These are phyloP conservation scores for Penicillium manginii DNA, from an alignment of 495 filamentous ascomycete genomes.

Conservation along the genomic window DNA sequence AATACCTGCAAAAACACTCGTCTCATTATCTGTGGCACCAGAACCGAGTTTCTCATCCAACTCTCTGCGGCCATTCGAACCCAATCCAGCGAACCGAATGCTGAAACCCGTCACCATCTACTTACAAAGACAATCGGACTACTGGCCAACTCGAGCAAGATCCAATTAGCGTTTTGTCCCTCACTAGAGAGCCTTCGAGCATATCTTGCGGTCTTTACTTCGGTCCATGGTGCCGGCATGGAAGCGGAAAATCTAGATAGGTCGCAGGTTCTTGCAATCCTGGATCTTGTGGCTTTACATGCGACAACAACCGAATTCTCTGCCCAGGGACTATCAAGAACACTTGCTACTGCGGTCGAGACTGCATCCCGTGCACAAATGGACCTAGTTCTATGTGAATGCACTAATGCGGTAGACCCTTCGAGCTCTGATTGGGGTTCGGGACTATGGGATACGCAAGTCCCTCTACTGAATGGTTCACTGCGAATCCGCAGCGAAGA, in stretches of 20 bases:
- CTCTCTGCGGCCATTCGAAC: conserved; percentile 37
- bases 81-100: conserved; percentile 19
- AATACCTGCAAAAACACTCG: conserved; percentile 58
- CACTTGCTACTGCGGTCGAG: conserved; percentile 69
- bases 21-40: conserved; percentile 71
- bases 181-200: conserved; percentile 78
- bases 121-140: conserved; percentile 68
- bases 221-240: neutral
- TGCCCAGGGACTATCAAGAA: conserved; percentile 77
- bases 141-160: conserved; percentile 65
- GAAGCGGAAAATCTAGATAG: conserved; percentile 5
- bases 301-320: conserved; percentile 78
- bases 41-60: conserved; percentile 62
- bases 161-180: conserved; percentile 71
- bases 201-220: conserved; percentile 62
- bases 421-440: conserved; percentile 34
- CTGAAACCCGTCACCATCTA: conserved; percentile 40
- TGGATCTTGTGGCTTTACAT: conserved; percentile 71
- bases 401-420: conserved; percentile 34
- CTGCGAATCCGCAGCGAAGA: conserved; percentile 57
- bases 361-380: conserved; percentile 46
- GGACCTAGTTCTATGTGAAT: conserved; percentile 49
- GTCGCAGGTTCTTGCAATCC: conserved; percentile 58
- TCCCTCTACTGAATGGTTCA: conserved; percentile 68
- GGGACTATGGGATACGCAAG: conserved; percentile 53